phyloP scores from a whole-genome alignment of 306 rosid genomes.

The Rosa rugosa region DNA sequence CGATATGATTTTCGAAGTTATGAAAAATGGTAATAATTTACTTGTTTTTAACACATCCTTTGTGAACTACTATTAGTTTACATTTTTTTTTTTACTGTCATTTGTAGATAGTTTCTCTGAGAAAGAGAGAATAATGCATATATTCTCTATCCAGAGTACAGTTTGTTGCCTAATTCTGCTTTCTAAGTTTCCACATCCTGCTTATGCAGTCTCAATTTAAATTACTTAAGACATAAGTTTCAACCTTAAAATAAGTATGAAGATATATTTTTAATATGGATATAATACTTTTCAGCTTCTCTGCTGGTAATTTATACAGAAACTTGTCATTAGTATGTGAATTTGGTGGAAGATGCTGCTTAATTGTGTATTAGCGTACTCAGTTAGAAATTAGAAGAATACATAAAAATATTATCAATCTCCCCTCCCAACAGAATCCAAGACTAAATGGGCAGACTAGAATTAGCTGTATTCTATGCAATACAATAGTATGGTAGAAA shows the following conservation, averaged over 20 bases:
- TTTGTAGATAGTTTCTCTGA: background rate
- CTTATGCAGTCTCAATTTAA: background rate
- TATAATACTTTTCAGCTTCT: background rate
- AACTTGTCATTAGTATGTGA: background rate
- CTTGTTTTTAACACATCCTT: constrained; percentile 32
- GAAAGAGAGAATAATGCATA: constrained; percentile 1
- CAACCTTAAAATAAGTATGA: background rate
- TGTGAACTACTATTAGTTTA: constrained; percentile 2
- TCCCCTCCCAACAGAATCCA: background rate
- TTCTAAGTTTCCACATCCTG: background rate
- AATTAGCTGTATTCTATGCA: background rate
- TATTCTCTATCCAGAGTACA: background rate
- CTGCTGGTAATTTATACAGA: background rate
- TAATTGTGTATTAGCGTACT: background rate
- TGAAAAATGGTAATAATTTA: constrained; percentile 75
- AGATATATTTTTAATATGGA: background rate
- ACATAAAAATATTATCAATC: background rate
- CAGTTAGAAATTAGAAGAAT: no score
- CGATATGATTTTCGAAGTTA: constrained; percentile 94
- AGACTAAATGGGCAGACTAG: background rate
- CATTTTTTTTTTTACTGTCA: constrained; percentile 14
- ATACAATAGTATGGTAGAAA: background rate
- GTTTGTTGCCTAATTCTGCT: background rate
- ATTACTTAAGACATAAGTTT: background rate
- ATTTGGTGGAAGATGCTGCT: background rate